These are phyloP conservation scores for Aspergillus thermomutatus DNA, from an alignment of 2,329 filamentous ascomycete species.

Conservation along the genomic window DNA sequence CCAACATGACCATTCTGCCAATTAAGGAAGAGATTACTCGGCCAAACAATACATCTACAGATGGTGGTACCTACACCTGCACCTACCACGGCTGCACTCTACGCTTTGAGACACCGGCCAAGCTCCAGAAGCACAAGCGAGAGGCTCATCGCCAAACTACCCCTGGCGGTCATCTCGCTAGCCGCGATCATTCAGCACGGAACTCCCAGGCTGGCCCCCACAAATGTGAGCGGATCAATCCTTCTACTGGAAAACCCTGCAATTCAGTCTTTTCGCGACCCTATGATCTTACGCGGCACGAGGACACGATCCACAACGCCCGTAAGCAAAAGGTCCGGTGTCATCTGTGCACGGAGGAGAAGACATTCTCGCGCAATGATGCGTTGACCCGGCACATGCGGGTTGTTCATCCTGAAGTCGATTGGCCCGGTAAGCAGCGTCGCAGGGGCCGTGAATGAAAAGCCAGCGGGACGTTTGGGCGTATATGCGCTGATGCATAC, in stretches of 20 bases:
- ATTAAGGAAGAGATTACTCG: conserved; percentile 39
- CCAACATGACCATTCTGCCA: conserved; percentile 35
- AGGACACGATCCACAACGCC: conserved; percentile 95
- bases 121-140: conserved; percentile 92
- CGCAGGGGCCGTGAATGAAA: conserved; percentile 37
- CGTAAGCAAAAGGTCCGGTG: conserved; percentile 94
- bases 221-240: conserved; percentile 88
- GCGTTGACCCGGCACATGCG: conserved; percentile 91
- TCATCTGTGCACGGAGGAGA: conserved; percentile 89
- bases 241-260: conserved; percentile 90
- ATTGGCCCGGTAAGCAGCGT: conserved; percentile 67
- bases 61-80: conserved; percentile 90
- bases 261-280: conserved; percentile 91
- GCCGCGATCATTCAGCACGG: conserved; percentile 49
- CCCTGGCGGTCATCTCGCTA: conserved; percentile 46
- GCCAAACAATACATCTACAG: conserved; percentile 65
- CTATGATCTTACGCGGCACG: conserved; percentile 93
- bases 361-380: conserved; percentile 94
- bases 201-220: conserved; percentile 93
- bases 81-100: conserved; percentile 88
- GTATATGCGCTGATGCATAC: neutral
- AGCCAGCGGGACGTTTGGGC: neutral
- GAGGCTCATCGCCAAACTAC: conserved; percentile 82
- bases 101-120: conserved; percentile 81
- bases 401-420: conserved; percentile 86